A percentile compares a stretch with the other conserved stretches of the same genome.
These are phyloP conservation scores for Colletotrichum sp. DNA, from an alignment of 2,329 filamentous ascomycete species.

Conservation along the genomic window DNA sequence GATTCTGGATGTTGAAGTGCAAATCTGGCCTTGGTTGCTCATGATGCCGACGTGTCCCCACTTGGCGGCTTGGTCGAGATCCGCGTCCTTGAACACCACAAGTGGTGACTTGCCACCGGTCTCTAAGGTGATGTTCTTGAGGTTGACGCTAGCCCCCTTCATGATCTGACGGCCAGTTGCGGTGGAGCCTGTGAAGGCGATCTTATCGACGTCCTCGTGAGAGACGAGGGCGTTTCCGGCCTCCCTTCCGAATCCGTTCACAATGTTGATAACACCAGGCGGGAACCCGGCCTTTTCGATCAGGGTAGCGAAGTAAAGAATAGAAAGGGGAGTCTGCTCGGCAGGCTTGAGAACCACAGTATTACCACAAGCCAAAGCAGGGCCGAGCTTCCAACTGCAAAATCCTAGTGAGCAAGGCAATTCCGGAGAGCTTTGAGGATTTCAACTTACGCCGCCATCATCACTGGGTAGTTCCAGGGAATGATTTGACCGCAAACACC, in stretches of 20 bases:
- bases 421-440: neutral
- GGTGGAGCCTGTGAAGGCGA: slow-evolving; percentile 81
- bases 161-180: slow-evolving; percentile 76
- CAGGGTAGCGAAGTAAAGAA: slow-evolving; percentile 69
- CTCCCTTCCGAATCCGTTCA: slow-evolving; percentile 73
- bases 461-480: slow-evolving; percentile 75
- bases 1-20: slow-evolving; percentile 68
- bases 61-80: slow-evolving; percentile 72
- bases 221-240: slow-evolving; percentile 72
- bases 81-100: slow-evolving; percentile 69
- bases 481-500: slow-evolving; percentile 79
- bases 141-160: slow-evolving; percentile 71
- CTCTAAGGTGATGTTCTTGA: slow-evolving; percentile 72
- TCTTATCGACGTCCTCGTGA: slow-evolving; percentile 75
- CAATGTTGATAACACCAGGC: slow-evolving; percentile 76
- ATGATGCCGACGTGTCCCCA: slow-evolving; percentile 56
- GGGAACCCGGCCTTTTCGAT: slow-evolving; percentile 79
- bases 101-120: slow-evolving; percentile 72
- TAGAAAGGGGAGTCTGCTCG: slow-evolving; percentile 71
- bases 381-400: slow-evolving; percentile 73
- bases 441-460: slow-evolving; percentile 32
- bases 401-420: neutral
- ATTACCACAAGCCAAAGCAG: slow-evolving; percentile 70
- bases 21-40: slow-evolving; percentile 69
- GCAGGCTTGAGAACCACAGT: slow-evolving; percentile 69